Evolutionary conservation across 805 yeast species (phyloP).

Genomic region (Myxozyma neglecta): DNA sequence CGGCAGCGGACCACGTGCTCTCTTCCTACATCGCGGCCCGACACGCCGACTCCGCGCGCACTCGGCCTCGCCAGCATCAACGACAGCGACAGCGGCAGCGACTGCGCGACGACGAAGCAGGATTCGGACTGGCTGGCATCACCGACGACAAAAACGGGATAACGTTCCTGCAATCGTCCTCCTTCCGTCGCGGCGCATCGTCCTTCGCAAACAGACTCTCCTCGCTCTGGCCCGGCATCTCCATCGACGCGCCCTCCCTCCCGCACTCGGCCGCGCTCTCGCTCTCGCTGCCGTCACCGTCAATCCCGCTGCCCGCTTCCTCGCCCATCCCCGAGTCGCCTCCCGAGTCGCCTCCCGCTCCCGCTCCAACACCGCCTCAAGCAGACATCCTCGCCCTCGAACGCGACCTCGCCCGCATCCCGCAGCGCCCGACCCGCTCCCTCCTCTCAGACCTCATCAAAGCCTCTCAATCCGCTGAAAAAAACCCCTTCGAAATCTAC

Average conservation of each 20-base stretch:
- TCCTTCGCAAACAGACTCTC: constrained; percentile 18
- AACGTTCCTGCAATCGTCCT: constrained; percentile 25
- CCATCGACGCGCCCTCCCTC: constrained; percentile 21
- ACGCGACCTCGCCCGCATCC: constrained; percentile 7
- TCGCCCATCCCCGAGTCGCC: not conserved
- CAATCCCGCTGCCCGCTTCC: not conserved
- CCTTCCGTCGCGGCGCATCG: constrained; percentile 16
- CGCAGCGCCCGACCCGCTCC: constrained; percentile 12
- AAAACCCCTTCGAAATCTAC: constrained; percentile 42
- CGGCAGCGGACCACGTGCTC: constrained; percentile 23
- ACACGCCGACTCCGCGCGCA: no score
- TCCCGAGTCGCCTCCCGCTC: not conserved
- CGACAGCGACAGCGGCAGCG: not conserved
- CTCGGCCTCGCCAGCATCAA: no score
- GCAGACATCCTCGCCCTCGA: not conserved
- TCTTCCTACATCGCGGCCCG: constrained; percentile 19
- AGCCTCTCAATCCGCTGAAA: constrained; percentile 37
- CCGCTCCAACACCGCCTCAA: not conserved
- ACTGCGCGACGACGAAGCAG: constrained; percentile 1
- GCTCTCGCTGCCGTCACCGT: not conserved
- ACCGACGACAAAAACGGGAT: constrained; percentile 23
- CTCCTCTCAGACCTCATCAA: constrained; percentile 36
- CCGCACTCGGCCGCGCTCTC: not conserved
- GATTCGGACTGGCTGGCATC: constrained; percentile 29
- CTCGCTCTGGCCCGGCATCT: constrained; percentile 19